Base-by-base conservation (phyloP, 2,329 filamentous ascomycete genomes). In the Canariomyces notabilis region DNA sequence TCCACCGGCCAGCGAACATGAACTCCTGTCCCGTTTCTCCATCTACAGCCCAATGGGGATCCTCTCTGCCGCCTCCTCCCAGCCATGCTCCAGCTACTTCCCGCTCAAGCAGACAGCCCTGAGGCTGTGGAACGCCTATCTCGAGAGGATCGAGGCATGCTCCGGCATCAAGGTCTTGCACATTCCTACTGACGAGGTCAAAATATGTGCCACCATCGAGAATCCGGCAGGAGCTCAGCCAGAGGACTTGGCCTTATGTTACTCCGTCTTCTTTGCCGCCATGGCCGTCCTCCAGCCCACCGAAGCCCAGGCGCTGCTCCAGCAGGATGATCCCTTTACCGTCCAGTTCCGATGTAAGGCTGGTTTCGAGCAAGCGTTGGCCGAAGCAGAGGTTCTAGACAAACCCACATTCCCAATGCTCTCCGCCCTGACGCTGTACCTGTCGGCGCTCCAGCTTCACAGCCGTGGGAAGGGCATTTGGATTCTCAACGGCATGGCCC, bases 401-500 rank as follows among this genome's bases (percentile, higher is more conserved):
- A 35, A 35, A 18, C 33, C 33, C n/a, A 35, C n/a, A 7, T 18
- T 35, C 6, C 33, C 33, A 18, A 18, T 35, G 33, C 33, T 35
- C 33, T 35, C 5, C 33, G 33, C 33, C n/a, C 49, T 31, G 21
- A 6, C 21, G 20, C 29, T 20, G 19, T n/a, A n/a, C n/a, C n/a
- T n/a, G n/a, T n/a, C n/a, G n/a, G n/a, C n/a, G n/a, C n/a, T n/a
- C n/a, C n/a, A n/a, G n/a, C n/a, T n/a, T n/a, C n/a, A n/a, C n/a
- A n/a, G n/a, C n/a, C n/a, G n/a, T n/a, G n/a, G n/a, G n/a, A n/a
- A n/a, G n/a, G n/a, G n/a, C n/a, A n/a, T n/a, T n/a, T 50, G 47
- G 73, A 71, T 73, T 37, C 61, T 73, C 21, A 67, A 76, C 8
- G 73, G 72, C 4, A 58, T 77, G 22, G 73, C 73, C 0, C 62